Evolutionary conservation across 1,284 basidiomycete species (phyloP), one percentile per base, ranked within the genome.

Genomic region (Rhodotorula sp.): DNA sequence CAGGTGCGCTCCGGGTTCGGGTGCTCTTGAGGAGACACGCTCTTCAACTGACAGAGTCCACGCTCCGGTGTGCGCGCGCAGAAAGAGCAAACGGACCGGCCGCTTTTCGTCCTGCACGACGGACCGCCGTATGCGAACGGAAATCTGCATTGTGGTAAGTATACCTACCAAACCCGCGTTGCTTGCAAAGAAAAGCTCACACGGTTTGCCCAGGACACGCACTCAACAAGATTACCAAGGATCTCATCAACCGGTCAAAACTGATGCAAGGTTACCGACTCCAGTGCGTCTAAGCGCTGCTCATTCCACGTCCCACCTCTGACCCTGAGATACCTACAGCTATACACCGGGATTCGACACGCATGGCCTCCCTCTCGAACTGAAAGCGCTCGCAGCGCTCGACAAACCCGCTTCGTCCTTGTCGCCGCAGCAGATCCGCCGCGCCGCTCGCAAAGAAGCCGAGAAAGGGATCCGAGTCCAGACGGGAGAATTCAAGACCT

Each of bases 61-160:
- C 5, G 26, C 0, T 14, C 3, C 3, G 16, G 31, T 7, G 67
- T 5, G 4, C 29, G 7, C 23, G 65, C 64, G 29, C 79, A 93
- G 91, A 86, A 84, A 80, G 82, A 88, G 74, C 87, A 90, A 78
- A 86, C 85, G 39, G 82, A 85, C 34, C 86, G 89, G 4, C 86
- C 88, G 1, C 79, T 88, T 60, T 98, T 94, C 80, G 89, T 97
- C 34, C 85, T 97, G 62, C 95, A 97, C 78, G 97, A 99, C 81
- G 97, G 97, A 0, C 97, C 97, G 31, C 97, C 96, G 0, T 99
- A 99, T 79, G 97, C 97, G 1, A 99, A 99, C 80, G 97, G 97
- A 1, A 87, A 91, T 78, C 83, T 99, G 60, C 97, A 99, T 80
- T 94, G 96, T 85, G 96, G 94, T 93, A 76, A 75, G 85, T 79